phyloP scores from a whole-genome alignment of 2,329 filamentous ascomycete species.

The Xylariaceae sp. region DNA sequence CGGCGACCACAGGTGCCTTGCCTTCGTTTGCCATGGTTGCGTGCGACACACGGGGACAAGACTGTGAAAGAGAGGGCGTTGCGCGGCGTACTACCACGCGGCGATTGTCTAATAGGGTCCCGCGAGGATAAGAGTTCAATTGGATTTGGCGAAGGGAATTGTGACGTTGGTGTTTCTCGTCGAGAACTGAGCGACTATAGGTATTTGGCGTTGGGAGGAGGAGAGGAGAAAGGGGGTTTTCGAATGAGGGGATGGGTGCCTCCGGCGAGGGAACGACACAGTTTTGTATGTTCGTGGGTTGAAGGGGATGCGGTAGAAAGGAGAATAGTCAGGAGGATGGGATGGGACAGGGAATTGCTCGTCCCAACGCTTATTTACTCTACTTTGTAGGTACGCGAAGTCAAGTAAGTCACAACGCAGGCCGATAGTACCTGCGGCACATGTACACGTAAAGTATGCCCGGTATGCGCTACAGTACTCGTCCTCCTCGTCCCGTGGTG shows the following conservation, averaged over 20 bases:
- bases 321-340: not conserved
- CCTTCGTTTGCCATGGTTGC: conserved; percentile 43
- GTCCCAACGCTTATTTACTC: conserved; percentile 3
- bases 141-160: too few species aligned
- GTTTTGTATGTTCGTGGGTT: conserved; percentile 14
- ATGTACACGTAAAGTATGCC: not conserved
- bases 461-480: not conserved
- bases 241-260: conserved; percentile 9
- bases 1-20: conserved; percentile 58
- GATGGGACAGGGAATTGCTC: not conserved
- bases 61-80: conserved; percentile 8
- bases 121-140: not conserved
- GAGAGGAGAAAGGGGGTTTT: conserved; percentile 12
- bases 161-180: too few species aligned
- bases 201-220: not conserved
- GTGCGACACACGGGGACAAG: conserved; percentile 10
- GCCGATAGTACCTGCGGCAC: not conserved
- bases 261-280: conserved; percentile 9
- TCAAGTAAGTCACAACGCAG: not conserved
- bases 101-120: not conserved
- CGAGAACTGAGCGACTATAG: conserved; percentile 6
- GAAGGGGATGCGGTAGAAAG: conserved; percentile 7
- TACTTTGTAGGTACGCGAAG: too few species aligned
- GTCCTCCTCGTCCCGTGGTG: not conserved
- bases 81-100: conserved; percentile 14